Conservation (phyloP, 2,329 filamentous ascomycete genomes). For the Lecanosticta acicola region DNA sequence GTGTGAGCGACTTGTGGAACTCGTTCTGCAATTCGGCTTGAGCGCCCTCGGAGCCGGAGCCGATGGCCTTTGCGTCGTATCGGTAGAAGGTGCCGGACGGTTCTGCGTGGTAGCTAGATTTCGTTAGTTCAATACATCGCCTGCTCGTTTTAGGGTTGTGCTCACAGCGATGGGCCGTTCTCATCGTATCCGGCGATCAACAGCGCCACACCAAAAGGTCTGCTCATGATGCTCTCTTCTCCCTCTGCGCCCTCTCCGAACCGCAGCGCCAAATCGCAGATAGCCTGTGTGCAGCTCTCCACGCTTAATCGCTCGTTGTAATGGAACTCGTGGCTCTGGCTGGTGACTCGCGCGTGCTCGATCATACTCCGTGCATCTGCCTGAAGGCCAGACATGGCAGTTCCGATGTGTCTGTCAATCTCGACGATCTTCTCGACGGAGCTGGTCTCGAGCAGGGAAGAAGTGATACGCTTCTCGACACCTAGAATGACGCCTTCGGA, state of each 20-base stretch:
- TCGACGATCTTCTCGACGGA: constrained; percentile 99
- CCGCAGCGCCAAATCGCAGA: constrained; percentile 91
- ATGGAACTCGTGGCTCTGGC: constrained; percentile 95
- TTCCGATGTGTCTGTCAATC: constrained; percentile 97
- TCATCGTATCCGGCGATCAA: constrained; percentile 96
- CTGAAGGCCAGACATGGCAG: constrained; percentile 96
- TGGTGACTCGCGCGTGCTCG: constrained; percentile 92
- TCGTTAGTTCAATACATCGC: background rate
- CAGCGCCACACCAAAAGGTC: constrained; percentile 93
- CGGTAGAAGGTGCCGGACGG: constrained; percentile 97
- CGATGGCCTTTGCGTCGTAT: constrained; percentile 98
- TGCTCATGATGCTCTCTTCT: constrained; percentile 89
- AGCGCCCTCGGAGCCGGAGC: constrained; percentile 91
- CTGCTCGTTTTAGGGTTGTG: constrained; percentile 4
- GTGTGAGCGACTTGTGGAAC: constrained; percentile 95
- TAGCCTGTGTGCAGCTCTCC: constrained; percentile 97
- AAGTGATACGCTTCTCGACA: constrained; percentile 98
- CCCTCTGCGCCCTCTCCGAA: constrained; percentile 82
- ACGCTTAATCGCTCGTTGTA: constrained; percentile 92
- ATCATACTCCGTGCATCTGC: constrained; percentile 97
- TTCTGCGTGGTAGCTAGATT: constrained; percentile 82
- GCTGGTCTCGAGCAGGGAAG: constrained; percentile 91
- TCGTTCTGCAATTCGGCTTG: constrained; percentile 98
- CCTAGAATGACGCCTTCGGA: constrained; percentile 92
- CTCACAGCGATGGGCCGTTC: constrained; percentile 83